Evolutionary conservation across 306 rosid genomes (phyloP), one percentile per base, ranked within the genome.

Genomic region (Delonix regia): DNA sequence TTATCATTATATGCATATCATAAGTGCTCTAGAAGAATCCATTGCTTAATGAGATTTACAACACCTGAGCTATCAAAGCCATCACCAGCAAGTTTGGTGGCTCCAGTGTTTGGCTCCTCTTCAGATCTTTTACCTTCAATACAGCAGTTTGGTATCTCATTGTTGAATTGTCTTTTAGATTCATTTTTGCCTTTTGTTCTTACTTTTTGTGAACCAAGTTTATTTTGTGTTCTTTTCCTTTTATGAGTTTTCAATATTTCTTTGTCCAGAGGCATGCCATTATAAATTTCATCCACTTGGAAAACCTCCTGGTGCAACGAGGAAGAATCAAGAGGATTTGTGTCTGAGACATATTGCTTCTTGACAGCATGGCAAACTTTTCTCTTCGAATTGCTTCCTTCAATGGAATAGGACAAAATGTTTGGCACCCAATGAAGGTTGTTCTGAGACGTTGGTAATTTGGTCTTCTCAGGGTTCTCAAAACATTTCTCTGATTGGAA

Each of bases 381-480:
- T 82, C 92, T 85, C 87, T 88, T 86, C 75, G 82, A 79, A 27
- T 86, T 76, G 82, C 84, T 86, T 81, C 67, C 83, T 84, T 79
- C 82, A 57, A 7, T 49, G 69, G 85, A 81, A 72, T 81, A 76
- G 74, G 86, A 65, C 65, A 70, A 77, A 77, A 61, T 62, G 59
- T 71, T 82, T 47, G 82, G 81, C 52, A 74, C 79, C 59, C 73
- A 49, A 74, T 71, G 86, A 66, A 71, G 57, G 78, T 48, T 49
- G 68, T 78, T 72, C 33, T 51, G 80, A 49, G 60, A 74, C 78
- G 71, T 72, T 21, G 19, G 56, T 69, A 83, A 84, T 38, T 14
- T 16, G 21, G 73, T 82, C 47, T 56, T 79, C 85, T 55, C 81
- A 75, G 48, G 42, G 66, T 76, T 85, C 77, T 71, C 82, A 60